Base-by-base conservation (phyloP, 2,329 filamentous ascomycete genomes). In the Cryoendolithus antarcticus region DNA sequence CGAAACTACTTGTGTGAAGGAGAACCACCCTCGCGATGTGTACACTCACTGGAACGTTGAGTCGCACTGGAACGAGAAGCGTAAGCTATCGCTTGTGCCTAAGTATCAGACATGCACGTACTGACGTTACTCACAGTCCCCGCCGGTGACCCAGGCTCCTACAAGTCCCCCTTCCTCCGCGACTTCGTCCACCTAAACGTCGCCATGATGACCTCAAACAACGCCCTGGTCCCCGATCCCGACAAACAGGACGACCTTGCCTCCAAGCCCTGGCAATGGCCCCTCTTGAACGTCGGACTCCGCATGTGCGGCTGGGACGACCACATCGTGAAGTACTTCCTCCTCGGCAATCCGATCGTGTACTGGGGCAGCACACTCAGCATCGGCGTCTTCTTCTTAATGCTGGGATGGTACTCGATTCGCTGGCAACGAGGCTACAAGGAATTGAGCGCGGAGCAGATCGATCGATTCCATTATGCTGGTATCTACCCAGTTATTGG, bases 151-250 rank as follows among this genome's bases (percentile, higher is more conserved):
- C 84, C 91, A 39, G 85, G 82, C 53, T 80, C 84, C 41, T 98
- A 95, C 70, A 93, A 84, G 67, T 96, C 89, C 29, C 91, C 93
- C 2, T 98, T 98, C 72, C 71, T 94, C 57, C 88, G 93, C 59
- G 91, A 98, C 63, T 98, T 98, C 56, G 80, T 98, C 47, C 91
- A 98, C 62, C 70, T 96, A 45, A 98, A 98, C 60, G 91, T 98
- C 45, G 91, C 91, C 46, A 98, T 98, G 91, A 95, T 96, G 89
- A 98, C 91, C 3, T 96, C 91, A 30, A 98, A 98, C 73, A 98
- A 98, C 58, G 91, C 91, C 15, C 77, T 98, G 34, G 86, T 98
- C 12, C 91, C 91, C 3, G 91, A 98, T 56, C 89, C 91, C 4
- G 91, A 98, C 62, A 98, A 98, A 74, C 91, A 98, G 62, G 91